Base-by-base conservation (phyloP, 306 rosid species). In the Trifolium dubium region DNA sequence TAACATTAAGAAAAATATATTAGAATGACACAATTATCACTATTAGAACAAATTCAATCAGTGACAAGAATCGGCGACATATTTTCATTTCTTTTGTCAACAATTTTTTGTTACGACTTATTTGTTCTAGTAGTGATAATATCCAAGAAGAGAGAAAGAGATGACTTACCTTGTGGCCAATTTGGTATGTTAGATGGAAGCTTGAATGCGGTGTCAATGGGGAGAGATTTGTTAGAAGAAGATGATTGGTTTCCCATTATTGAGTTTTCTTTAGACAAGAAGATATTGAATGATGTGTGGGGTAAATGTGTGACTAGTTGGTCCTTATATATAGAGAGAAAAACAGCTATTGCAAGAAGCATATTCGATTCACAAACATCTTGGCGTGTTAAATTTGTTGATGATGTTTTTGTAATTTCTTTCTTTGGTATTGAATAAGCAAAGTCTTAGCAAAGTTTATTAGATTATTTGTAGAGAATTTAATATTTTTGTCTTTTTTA, bases 131-230 rank as follows among this genome's bases (percentile, higher is more conserved):
- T 54, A 10, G 61, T 54, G 61, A 18, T 34, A 61, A 34, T 61
- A 35, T 61, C 8, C 8, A 68, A 46, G 23, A 61, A 69, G n/a
- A 15, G 14, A 18, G 8, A 18, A 47, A 23, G 13, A 77, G 32
- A 55, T 40, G 30, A 37, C 66, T n/a, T n/a, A 80, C 83, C 83
- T 74, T 74, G 70, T 68, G 83, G 80, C 83, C 72, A 80, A 50
- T 32, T 14, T 74, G 83, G 83, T 68, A 80, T 9, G 17, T 60
- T 63, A 50, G 80, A 13, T 2, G 83, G 83, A 80, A 74, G 83
- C 51, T 74, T 68, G 5, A 74, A 80, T 5, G 43, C 13, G 12
- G 76, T 74, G 60, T 80, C 76, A 10, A 80, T 68, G 8, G 80
- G 80, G 51, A 74, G 80, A 68, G 60, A 4, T 40, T 49, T 34